These are phyloP conservation scores for Gryganskiella cystojenkinii DNA, from an alignment of 192 early-diverging fungal species.

Conservation along the genomic window DNA sequence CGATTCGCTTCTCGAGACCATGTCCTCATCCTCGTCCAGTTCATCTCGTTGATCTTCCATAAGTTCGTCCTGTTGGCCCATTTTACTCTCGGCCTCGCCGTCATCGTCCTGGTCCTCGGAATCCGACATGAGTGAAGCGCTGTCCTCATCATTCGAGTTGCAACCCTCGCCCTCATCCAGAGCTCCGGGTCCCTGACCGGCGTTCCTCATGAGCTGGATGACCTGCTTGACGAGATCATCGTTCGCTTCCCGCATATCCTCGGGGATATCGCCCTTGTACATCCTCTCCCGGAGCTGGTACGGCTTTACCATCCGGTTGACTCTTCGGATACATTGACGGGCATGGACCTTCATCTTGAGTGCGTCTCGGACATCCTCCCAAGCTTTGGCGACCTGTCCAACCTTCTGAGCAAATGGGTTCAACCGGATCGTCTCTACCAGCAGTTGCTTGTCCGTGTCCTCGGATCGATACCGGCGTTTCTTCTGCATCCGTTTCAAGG, in stretches of 20 bases:
- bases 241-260: constrained; percentile 37
- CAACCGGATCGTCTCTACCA: constrained; percentile 34
- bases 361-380: constrained; percentile 45
- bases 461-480: constrained; percentile 47
- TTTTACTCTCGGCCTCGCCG: not conserved
- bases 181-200: constrained; percentile 13
- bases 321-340: constrained; percentile 43
- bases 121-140: constrained; percentile 19
- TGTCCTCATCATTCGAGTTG: constrained; percentile 36
- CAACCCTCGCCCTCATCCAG: constrained; percentile 21
- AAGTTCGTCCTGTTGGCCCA: not conserved
- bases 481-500: constrained; percentile 46
- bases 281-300: constrained; percentile 37
- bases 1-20: not conserved
- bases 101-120: constrained; percentile 23
- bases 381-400: constrained; percentile 44
- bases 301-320: constrained; percentile 43
- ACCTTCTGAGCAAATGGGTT: constrained; percentile 50
- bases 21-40: not conserved
- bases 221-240: constrained; percentile 47
- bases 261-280: constrained; percentile 46
- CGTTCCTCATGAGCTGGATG: constrained; percentile 32
- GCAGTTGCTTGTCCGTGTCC: constrained; percentile 25
- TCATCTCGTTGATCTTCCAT: constrained; percentile 3
- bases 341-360: constrained; percentile 48